Evolutionary conservation across 768 basidiomycete species (phyloP), one percentile per base, ranked within the genome.

Genomic region (Psilocybe cubensis): DNA sequence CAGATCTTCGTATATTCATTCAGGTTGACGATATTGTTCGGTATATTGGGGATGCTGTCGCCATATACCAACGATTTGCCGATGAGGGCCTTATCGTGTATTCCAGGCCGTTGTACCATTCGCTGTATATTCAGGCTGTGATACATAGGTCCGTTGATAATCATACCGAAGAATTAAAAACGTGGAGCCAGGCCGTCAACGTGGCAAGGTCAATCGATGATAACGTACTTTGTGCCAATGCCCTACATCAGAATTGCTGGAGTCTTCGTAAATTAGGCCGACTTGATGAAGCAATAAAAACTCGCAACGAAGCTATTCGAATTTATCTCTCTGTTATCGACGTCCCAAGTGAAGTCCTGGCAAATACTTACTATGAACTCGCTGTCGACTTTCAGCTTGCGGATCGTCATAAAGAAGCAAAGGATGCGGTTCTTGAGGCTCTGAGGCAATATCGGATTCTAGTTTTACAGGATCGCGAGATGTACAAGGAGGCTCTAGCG

Each of bases 371-470:
- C 42, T 53, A 46, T 12, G 57, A 58, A n/a, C 51, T 58, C n/a
- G 51, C 57, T 27, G 45, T 58, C 5, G 57, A 58, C 24, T n/a
- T 53, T 5, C 42, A 52, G 7, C 45, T 58, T 6, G 57, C 57
- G 10, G 23, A 31, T 20, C 44, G 43, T 9, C 38, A 27, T 24
- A 18, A 44, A 17, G 44, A 53, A 38, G 57, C 57, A 2, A 53
- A 27, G n/a, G 17, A 14, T 40, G 25, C 51, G 9, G 57, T 52
- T 10, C 51, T 47, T 25, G 45, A 40, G 20, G 51, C 57, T 29
- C 4, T 58, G n/a, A 46, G 24, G 17, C 57, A 58, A 40, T 58
- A 58, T 18, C 57, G 57, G 11, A 20, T 35, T n/a, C 38, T 58
- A 21, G 33, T 45, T 12, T 31, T 58, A 9, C 27, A 38, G 28